Evolutionary conservation across 176 grass and related monocot species (phyloP), one percentile per base, ranked within the genome.

Genomic region (Zoysia pacifica): DNA sequence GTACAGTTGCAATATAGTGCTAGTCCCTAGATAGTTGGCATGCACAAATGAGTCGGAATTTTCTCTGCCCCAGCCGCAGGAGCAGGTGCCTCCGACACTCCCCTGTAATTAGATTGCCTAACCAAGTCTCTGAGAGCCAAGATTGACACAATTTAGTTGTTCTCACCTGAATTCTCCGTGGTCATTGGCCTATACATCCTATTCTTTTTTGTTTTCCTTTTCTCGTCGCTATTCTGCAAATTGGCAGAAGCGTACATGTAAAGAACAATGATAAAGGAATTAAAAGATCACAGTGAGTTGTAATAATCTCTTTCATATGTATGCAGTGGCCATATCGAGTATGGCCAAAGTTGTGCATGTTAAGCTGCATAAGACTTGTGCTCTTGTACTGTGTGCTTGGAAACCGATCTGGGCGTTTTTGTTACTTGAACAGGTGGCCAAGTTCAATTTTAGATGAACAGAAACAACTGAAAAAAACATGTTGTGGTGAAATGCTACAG

Each of bases 101-200:
- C 15, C 62, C 18, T 84, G 48, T 85, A 72, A 81, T 58, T 85
- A 81, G 67, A 72, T 77, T 77, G 37, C 42, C 39, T 65, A 69
- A 72, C 48, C 11, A 52, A 18, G 75, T 76, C 65, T 45, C 53
- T 71, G 11, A 43, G 47, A 65, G 39, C 59, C 72, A 10, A 48
- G 50, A 35, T 74, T 15, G 41, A 66, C 64, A 43, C 49, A 37
- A 63, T 66, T 82, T 73, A 44, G 66, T 37, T 63, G 12, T 68
- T 80, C 36, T 80, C 16, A 79, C 43, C 2, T 36, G 6, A 70
- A 67, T 74, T 75, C 70, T 69, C 28, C 28, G 15, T 65, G 35
- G 48, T 63, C 53, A 40, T 82, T 48, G 41, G 4, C 19, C 6
- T 38, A 10, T 58, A 59, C 5, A 5, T 51, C 75, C 61, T 2